Base-by-base conservation (phyloP, 2,329 filamentous ascomycete species). In the Aureobasidium sp. region DNA sequence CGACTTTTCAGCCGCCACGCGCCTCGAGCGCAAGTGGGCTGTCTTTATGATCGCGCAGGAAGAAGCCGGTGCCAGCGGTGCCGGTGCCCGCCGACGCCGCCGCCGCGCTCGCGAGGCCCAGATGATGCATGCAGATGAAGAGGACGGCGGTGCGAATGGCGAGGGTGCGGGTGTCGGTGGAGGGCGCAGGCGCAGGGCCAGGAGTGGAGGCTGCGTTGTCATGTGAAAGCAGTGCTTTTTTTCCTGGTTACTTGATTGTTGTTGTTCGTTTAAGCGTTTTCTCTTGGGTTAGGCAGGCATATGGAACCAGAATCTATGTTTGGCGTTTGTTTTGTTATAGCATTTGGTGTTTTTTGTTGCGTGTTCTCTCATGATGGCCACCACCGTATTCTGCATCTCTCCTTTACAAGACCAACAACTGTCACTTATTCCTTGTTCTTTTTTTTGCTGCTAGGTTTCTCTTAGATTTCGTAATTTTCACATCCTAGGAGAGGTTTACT, bases 41-140 rank as follows among this genome's bases (percentile, higher is more conserved):
- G 88, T 95, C 59, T 95, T 90, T 72, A 96, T 96, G 91, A 89
- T 95, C 75, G 86, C 89, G 17, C 89, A 84, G 54, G 90, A 96
- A 72, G 93, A 96, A 71, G 89, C 88, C 0, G 88, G 87, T 2
- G 82, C 82, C 2, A 79, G 77, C 2, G 90, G 87, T 1, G 81
- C 80, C 1, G 85, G 88, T 6, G 78, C 81, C 2, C 80, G 91
- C 58, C 79, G 91, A 57, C 78, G 92, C 61, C 79, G 91, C 64
- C 81, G 91, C 53, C 81, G 92, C 62, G 90, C 90, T 1, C 81
- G 92, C 49, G 90, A 95, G 71, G 90, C 91, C 5, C 87, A 90
- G 69, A 80, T 87, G 70, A 78, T 90, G 65, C 90, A 94, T 73
- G 85, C 88, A 49, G 84, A 90, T 66, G 91, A 96, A 70, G 88